A percentile compares a stretch with the other conserved stretches of the same genome.
Evolutionary conservation across 176 grass and related monocot genomes (phyloP).

Genomic region (Rhynchospora breviuscula): DNA sequence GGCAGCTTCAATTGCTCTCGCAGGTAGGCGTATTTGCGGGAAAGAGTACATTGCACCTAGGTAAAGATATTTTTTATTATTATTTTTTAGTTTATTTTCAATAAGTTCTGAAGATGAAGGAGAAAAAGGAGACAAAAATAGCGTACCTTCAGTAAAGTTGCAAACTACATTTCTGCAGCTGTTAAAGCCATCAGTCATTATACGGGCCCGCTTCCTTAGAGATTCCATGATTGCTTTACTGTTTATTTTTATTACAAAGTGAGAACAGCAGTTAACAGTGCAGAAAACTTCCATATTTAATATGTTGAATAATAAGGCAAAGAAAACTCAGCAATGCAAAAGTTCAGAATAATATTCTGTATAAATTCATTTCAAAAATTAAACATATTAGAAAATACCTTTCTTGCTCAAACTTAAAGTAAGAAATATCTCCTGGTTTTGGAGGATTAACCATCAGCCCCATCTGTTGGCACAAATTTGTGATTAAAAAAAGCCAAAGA

Average conservation of each 20-base stretch:
- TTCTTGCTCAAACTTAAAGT: conserved; percentile 68
- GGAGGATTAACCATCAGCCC: conserved; percentile 95
- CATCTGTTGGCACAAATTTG: conserved; percentile 45
- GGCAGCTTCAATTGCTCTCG: conserved; percentile 74
- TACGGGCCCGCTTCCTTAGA: conserved; percentile 77
- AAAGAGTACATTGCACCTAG: conserved; percentile 99
- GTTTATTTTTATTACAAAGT: conserved; percentile 31
- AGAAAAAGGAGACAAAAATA: neutral
- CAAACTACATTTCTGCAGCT: conserved; percentile 96
- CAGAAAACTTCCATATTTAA: neutral
- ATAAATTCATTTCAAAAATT: conserved; percentile 14
- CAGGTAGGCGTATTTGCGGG: conserved; percentile 84
- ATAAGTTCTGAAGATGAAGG: neutral
- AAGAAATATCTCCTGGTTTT: conserved; percentile 95
- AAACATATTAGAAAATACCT: conserved; percentile 44
- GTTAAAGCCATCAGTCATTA: conserved; percentile 99
- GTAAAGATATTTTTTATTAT: conserved; percentile 10
- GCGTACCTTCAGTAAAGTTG: conserved; percentile 92
- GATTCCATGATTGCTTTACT: conserved; percentile 78
- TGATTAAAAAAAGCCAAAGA: conserved; percentile 14
- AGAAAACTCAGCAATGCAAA: neutral
- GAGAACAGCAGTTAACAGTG: conserved; percentile 1
- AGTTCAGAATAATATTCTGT: neutral
- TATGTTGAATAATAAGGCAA: neutral
- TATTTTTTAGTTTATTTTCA: neutral